Evolutionary conservation across 2,329 filamentous ascomycete genomes (phyloP), one percentile per base, ranked within the genome.

Genomic region (Arthrobotrys conoides): DNA sequence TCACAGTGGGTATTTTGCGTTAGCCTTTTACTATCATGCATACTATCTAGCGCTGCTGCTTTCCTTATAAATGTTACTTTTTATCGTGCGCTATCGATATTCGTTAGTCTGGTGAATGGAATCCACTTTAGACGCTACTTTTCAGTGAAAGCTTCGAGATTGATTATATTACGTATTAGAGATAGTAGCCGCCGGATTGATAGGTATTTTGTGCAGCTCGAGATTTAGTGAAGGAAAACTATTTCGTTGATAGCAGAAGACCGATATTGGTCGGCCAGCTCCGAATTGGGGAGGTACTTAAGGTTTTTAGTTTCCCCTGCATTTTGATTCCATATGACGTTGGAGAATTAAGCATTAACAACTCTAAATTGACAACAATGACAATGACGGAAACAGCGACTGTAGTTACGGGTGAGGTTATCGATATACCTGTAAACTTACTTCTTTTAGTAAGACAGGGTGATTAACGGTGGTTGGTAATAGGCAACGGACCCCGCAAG

Each of bases 401-500:
- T 12, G 70, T 38, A 10, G 53, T 59, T 5, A 59, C 53, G 30
- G 53, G 53, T 59, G 10, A n/a, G 30, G 27, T 38, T 22, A 1
- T 22, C 53, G 14, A 2, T 55, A n/a, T n/a, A n/a, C n/a, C n/a
- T n/a, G n/a, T 24, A 12, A 5, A n/a, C n/a, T 55, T 55, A 30
- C 12, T 38, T 38, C 10, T 38, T 10, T 38, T 38, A 10, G 36
- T 38, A 14, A 10, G 8, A 10, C 8, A 9, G 6, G 12, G 6
- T 38, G 16, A n/a, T 41, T 41, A 41, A 41, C 38, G 14, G 12
- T 41, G 10, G 12, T 41, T 41, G 3, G 38, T 41, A 16, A 41
- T 30, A 78, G 75, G 75, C 10, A 78, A 78, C 24, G 75, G 75
- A n/a, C 63, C 75, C 4, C 68, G 75, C 38, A 78, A 78, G 63